Conservation (phyloP, 2,329 filamentous ascomycete species). For the Sarocladiaceae sp. region DNA sequence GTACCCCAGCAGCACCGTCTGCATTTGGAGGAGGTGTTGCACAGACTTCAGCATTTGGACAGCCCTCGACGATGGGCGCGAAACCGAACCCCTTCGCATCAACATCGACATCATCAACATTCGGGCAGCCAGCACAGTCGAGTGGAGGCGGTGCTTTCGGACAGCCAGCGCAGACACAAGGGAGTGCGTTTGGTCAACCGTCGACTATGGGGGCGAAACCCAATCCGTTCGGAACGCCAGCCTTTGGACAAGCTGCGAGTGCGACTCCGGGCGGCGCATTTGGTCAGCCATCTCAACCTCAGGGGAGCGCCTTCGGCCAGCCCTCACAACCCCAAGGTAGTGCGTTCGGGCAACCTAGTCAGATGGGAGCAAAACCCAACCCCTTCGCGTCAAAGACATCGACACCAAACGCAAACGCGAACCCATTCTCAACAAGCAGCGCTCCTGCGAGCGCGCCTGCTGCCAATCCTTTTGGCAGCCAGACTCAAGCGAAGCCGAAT, state of each 20-base stretch:
- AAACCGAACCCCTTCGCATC: conserved; percentile 34
- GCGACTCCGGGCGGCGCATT: conserved; percentile 27
- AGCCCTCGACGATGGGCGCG: conserved; percentile 30
- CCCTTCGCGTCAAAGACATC: conserved; percentile 8
- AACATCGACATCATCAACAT: conserved; percentile 21
- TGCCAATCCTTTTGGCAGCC: conserved; percentile 31
- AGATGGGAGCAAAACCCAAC: conserved; percentile 6
- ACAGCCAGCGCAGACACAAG: conserved; percentile 13
- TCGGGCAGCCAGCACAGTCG: conserved; percentile 14
- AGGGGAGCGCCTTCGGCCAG: neutral
- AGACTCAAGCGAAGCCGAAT: conserved; percentile 17
- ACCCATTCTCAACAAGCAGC: neutral
- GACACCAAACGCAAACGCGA: neutral
- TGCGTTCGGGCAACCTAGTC: conserved; percentile 25
- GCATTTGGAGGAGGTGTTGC: conserved; percentile 24
- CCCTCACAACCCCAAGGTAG: conserved; percentile 4
- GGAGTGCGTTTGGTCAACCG: conserved; percentile 36
- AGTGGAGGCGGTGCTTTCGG: conserved; percentile 21
- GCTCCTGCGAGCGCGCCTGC: conserved; percentile 21
- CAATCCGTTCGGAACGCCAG: conserved; percentile 34
- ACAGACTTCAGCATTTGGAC: conserved; percentile 29
- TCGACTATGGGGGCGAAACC: conserved; percentile 26
- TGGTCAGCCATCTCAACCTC: conserved; percentile 18
- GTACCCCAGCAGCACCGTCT: conserved; percentile 13
- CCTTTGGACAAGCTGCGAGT: conserved; percentile 12